These are phyloP conservation scores for Diaporthe citriasiana DNA, from an alignment of 2,329 filamentous ascomycete species.

Conservation along the genomic window DNA sequence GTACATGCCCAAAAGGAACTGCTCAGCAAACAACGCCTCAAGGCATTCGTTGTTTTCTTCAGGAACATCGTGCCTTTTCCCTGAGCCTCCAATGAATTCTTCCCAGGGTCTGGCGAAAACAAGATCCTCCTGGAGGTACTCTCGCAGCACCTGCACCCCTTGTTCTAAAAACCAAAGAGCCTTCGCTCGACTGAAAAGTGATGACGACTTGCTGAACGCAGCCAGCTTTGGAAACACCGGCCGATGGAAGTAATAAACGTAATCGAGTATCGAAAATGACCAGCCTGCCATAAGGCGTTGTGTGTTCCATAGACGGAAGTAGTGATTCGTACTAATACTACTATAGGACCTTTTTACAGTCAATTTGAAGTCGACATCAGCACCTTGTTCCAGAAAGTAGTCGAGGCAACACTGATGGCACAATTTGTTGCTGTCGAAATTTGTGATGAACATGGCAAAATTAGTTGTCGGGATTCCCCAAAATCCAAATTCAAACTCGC, in stretches of 20 bases:
- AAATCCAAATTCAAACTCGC: not conserved
- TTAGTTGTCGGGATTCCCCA: too few species aligned
- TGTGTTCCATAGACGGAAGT: too few species aligned
- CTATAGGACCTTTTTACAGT: too few species aligned
- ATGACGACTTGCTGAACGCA: not conserved
- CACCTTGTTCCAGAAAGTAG: not conserved
- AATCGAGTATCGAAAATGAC: constrained; percentile 11
- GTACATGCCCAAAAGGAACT: not conserved
- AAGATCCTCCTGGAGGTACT: not conserved
- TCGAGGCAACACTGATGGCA: not conserved
- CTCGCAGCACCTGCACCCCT: not conserved
- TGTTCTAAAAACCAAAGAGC: not conserved
- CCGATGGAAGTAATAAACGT: not conserved
- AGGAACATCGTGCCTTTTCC: not conserved
- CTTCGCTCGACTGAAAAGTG: not conserved
- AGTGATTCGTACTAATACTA: too few species aligned
- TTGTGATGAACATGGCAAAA: not conserved
- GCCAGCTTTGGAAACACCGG: not conserved
- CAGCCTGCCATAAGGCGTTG: not conserved
- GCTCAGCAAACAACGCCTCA: not conserved
- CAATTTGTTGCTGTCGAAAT: not conserved
- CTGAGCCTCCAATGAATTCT: too few species aligned
- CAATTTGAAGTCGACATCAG: not conserved
- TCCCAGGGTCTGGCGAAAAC: not conserved
- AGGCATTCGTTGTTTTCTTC: not conserved